These are phyloP conservation scores for Pichia californica DNA, from an alignment of 805 yeast species.

Conservation along the genomic window DNA sequence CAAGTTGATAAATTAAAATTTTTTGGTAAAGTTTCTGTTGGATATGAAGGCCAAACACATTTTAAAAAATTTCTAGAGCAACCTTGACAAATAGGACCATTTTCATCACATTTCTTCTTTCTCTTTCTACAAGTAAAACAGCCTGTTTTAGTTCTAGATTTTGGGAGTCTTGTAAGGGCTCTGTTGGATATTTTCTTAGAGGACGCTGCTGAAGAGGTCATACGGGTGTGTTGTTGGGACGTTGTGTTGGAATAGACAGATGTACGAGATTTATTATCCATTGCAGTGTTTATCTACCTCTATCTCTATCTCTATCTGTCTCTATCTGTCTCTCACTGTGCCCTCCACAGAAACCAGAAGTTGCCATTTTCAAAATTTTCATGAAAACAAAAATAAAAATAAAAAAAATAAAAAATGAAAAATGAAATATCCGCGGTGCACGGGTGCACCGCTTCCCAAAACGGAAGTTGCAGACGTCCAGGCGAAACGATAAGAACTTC, in stretches of 20 bases:
- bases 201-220: no score
- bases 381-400: no score
- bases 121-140: slow-evolving; percentile 34
- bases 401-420: no score
- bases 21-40: slow-evolving; percentile 23
- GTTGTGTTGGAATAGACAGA: no score
- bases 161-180: slow-evolving; percentile 9
- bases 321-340: neutral
- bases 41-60: slow-evolving; percentile 29
- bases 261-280: no score
- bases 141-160: slow-evolving; percentile 28
- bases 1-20: slow-evolving; percentile 22
- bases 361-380: no score
- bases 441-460: no score
- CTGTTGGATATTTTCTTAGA: neutral
- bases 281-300: neutral
- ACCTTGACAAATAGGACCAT: slow-evolving; percentile 28
- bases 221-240: no score
- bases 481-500: neutral
- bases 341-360: no score
- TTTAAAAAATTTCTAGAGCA: slow-evolving; percentile 29
- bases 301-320: neutral
- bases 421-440: neutral
- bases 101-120: slow-evolving; percentile 33
- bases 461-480: neutral